These are phyloP conservation scores for Aspergillus japonicus DNA, from an alignment of 2,329 filamentous ascomycete species.

Conservation along the genomic window DNA sequence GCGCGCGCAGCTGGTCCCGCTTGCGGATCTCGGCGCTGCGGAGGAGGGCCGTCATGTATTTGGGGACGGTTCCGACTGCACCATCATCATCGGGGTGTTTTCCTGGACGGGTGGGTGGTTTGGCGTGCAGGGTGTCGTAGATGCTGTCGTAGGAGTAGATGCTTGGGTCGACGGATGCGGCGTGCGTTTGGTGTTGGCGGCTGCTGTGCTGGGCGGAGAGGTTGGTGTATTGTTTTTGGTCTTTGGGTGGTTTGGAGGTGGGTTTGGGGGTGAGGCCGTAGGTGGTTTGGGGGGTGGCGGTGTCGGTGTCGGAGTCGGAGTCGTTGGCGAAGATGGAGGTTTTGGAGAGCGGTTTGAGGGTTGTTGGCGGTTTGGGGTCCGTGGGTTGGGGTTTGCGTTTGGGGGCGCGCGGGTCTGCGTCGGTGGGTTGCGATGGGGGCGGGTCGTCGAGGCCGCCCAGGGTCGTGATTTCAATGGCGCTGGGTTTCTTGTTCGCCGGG, in stretches of 20 bases:
- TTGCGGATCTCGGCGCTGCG: slow-evolving; percentile 62
- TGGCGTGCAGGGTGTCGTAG: slow-evolving; percentile 50
- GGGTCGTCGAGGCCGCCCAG: slow-evolving; percentile 37
- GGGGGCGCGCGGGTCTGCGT: slow-evolving; percentile 23
- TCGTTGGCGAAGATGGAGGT: slow-evolving; percentile 39
- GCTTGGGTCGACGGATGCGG: slow-evolving; percentile 45
- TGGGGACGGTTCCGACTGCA: slow-evolving; percentile 42
- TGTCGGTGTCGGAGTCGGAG: slow-evolving; percentile 32
- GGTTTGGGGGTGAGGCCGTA: slow-evolving; percentile 26
- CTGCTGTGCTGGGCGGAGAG: slow-evolving; percentile 48
- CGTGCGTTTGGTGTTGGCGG: slow-evolving; percentile 45
- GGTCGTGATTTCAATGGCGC: slow-evolving; percentile 37
- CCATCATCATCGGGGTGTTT: slow-evolving; percentile 19
- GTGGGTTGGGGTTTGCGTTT: slow-evolving; percentile 37
- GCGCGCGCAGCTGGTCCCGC: slow-evolving; percentile 61
- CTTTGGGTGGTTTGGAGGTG: slow-evolving; percentile 7
- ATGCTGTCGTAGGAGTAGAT: slow-evolving; percentile 53
- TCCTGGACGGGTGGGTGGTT: slow-evolving; percentile 21
- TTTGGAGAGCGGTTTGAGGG: slow-evolving; percentile 34
- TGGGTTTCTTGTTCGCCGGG: slow-evolving; percentile 17
- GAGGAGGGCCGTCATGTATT: slow-evolving; percentile 61
- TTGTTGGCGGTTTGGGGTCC: slow-evolving; percentile 14
- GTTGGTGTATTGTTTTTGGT: slow-evolving; percentile 40
- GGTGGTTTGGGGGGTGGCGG: slow-evolving; percentile 13
- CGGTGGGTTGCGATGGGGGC: background rate